A percentile compares a stretch with the other conserved stretches of the same genome.
These are phyloP conservation scores for Russula vinacea DNA, from an alignment of 768 basidiomycete genomes.

Conservation along the genomic window DNA sequence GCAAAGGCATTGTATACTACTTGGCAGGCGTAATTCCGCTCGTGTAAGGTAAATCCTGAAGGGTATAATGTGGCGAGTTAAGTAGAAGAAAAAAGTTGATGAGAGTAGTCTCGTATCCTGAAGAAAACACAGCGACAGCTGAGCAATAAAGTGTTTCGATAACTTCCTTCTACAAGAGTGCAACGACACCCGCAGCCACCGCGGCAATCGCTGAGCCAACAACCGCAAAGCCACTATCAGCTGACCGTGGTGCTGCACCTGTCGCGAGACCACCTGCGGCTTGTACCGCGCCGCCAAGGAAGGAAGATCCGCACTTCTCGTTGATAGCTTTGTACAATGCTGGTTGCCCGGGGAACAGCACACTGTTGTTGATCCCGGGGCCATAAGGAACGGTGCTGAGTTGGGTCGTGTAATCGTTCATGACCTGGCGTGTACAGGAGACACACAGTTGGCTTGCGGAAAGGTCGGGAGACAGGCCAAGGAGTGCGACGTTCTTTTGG, in stretches of 20 bases:
- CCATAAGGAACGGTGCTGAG: slow-evolving; percentile 72
- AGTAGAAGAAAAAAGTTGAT: slow-evolving; percentile 9
- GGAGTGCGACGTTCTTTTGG: slow-evolving; percentile 69
- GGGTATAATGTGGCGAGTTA: slow-evolving; percentile 26
- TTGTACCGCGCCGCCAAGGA: slow-evolving; percentile 63
- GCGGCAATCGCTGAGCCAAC: slow-evolving; percentile 38
- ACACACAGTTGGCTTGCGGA: slow-evolving; percentile 63
- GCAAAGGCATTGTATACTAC: slow-evolving; percentile 21
- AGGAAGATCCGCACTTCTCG: slow-evolving; percentile 63
- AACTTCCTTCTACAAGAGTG: slow-evolving; percentile 31
- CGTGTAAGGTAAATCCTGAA: slow-evolving; percentile 10
- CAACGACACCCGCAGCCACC: slow-evolving; percentile 37
- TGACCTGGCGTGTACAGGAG: slow-evolving; percentile 72
- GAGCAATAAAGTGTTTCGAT: neutral
- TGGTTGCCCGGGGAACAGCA: slow-evolving; percentile 62
- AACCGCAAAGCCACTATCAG: slow-evolving; percentile 34
- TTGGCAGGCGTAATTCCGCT: neutral
- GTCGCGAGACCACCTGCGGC: slow-evolving; percentile 60
- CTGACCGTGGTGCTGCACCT: slow-evolving; percentile 36
- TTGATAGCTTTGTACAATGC: slow-evolving; percentile 61
- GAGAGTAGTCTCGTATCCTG: neutral
- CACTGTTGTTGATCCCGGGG: slow-evolving; percentile 63
- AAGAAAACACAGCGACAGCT: slow-evolving; percentile 12
- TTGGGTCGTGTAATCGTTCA: slow-evolving; percentile 74
- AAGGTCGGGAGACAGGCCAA: slow-evolving; percentile 62